Base-by-base conservation (phyloP, 2,329 filamentous ascomycete species). In the Penicillium sp. region DNA sequence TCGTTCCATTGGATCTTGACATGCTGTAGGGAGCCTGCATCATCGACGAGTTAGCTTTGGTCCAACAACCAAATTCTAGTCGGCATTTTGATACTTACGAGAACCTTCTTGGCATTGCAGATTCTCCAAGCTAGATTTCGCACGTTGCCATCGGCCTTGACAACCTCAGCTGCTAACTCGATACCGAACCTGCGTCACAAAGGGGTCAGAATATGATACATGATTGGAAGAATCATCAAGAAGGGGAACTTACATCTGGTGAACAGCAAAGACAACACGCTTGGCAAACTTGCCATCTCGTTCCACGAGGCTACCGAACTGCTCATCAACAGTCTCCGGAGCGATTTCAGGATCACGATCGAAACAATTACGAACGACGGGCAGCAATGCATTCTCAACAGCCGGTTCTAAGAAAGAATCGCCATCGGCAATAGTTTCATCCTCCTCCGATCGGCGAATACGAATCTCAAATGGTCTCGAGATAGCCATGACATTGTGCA, bases 51-150 rank as follows among this genome's bases (percentile, higher is more conserved):
- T 58, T 44, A 65, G 58, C 51, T 19, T 59, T 29, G 8, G 16
- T 33, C 39, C 10, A 51, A 44, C 1, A 19, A 31, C 16, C n/a
- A 23, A 21, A 19, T 6, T 36, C 43, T 31, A 56, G 39, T 5
- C 8, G 0, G 7, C 9, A 19, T 11, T 21, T 15, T 34, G 25
- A 47, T 38, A 82, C 89, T 79, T 79, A 95, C 91, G 77, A 97
- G 75, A 63, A 96, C 94, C 76, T 92, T 91, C 80, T 97, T 97
- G 36, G 94, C 94, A 72, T 96, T 96, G 73, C 89, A 94, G 62
- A 99, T 90, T 69, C 94, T 84, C 92, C 93, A 97, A 6, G 92
- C 92, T 61, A 99, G 79, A 71, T 96, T 96, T 69, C 84, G 86
- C 58, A 97, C 90, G 65, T 88, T 95, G 6, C 94, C 91, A 76